Base-by-base conservation (phyloP, 441 rosid genomes). In the Sinapis alba region DNA sequence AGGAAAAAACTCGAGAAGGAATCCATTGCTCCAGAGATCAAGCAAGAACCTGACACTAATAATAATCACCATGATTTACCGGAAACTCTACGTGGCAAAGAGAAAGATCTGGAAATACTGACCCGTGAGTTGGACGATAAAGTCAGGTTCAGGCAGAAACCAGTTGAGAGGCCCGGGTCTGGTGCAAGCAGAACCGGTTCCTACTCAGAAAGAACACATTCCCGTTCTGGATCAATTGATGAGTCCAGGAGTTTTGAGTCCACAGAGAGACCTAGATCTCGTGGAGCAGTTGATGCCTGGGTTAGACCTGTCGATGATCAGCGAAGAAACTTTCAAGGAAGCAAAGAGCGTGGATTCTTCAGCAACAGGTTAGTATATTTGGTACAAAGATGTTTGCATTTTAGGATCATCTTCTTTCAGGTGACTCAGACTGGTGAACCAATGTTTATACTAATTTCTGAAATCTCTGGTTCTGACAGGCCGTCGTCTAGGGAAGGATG, bases 161-260 rank as follows among this genome's bases (percentile, higher is more conserved):
- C 87, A 10, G 56, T 75, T 13, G 94, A 91, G 62, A 88, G 96
- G 76, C 96, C 95, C 28, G 89, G 91, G 77, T 94, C 96, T 28
- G 94, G 91, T 75, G 85, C 92, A 66, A 90, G 93, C 45, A 90
- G 98, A 85, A 56, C 53, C 8, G 74, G 78, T 68, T 73, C 83
- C 28, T 87, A 76, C 75, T 68, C 86, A 32, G 98, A 91, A 66
- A 80, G 96, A 82, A 91, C 94, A 23, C 83, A 86, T 81, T 94
- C 98, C 20, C 86, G 72, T 26, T 79, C 96, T 73, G 97, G 93
- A 30, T 91, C 97, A 66, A 26, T 83, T 70, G 93, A 89, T 60
- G 93, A 87, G 38, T 81, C 96, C 34, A 88, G 92, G 69, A 81
- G 85, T 65, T 47, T 73, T 64, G 96, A 94, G 62, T 89, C 79